Base-by-base conservation (phyloP, 306 rosid species). In the Cucurbita maxima region DNA sequence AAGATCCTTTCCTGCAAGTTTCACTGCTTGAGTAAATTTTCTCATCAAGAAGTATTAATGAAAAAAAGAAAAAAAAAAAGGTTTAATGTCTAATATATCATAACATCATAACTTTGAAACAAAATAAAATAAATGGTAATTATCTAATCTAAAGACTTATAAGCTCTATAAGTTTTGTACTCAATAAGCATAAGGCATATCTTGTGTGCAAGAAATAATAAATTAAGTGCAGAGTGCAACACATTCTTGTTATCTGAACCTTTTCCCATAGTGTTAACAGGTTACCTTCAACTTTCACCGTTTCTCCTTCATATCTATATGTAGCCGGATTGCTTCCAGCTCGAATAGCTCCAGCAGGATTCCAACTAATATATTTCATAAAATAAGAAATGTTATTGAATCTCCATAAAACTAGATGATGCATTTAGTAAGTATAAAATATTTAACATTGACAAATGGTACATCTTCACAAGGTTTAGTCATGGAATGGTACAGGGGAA, bases 271-370 rank as follows among this genome's bases (percentile, higher is more conserved):
- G 51, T 36, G 58, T 44, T 56, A 30, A 74, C 77, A 82, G 74
- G 88, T 84, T 80, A 94, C 98, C 99, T 77, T 83, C 92, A 72
- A 94, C 70, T 68, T 91, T 82, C 50, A 91, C 62, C 47, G 83
- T 94, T 89, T 90, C 81, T 7, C 88, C 99, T 50, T 61, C 18
- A 64, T 80, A 84, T 82, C 76, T 84, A 80, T 91, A 94, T 58
- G 88, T 87, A 73, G 99, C 99, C 67, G 97, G 91, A 84, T 89
- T 94, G 56, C 87, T 71, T 56, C 99, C 99, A 71, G 87, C 77
- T 85, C 92, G 89, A 82, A 94, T 87, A 80, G 99, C 97, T 78
- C 92, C 99, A 34, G 90, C 84, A 75, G 97, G 99, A 81, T 44
- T 90, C 99, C 97, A 94, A 81, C 99, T 94, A 88, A 80, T 79